Evolutionary conservation across 306 rosid genomes (phyloP).

Genomic region (Prunus davidiana): DNA sequence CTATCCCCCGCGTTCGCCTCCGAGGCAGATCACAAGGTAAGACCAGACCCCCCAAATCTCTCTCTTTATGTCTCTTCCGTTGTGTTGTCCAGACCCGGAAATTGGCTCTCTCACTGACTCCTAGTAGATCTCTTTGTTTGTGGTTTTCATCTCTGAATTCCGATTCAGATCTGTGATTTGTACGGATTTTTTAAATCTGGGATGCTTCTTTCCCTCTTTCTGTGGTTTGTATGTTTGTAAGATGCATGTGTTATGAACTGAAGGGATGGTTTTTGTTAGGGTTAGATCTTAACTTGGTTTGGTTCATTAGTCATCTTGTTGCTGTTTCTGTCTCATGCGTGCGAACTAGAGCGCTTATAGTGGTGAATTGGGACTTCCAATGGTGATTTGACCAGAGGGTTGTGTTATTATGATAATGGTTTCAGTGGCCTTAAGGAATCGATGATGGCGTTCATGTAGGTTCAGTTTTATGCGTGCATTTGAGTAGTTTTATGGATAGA

Average conservation of each 20-base stretch:
- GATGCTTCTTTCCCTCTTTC: neutral
- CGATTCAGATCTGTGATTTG: slow-evolving; percentile 42
- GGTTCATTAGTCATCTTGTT: neutral
- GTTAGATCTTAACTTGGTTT: slow-evolving; percentile 23
- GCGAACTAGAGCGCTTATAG: neutral
- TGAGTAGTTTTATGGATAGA: neutral
- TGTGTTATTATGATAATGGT: neutral
- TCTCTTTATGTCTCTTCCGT: neutral
- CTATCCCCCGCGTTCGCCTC: slow-evolving; percentile 52
- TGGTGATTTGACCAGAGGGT: neutral
- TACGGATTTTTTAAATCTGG: neutral
- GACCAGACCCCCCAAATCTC: slow-evolving; percentile 2
- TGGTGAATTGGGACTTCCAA: neutral
- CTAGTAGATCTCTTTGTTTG: slow-evolving; percentile 37
- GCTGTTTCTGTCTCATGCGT: neutral
- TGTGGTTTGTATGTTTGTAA: neutral
- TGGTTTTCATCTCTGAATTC: slow-evolving; percentile 17
- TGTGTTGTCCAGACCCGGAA: neutral
- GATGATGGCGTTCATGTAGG: neutral
- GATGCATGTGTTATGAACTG: neutral
- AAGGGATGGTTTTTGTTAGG: neutral
- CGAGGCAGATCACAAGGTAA: slow-evolving; percentile 94
- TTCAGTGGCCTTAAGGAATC: neutral
- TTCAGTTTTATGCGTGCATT: neutral
- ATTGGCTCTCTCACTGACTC: neutral